Evolutionary conservation across 225 moss, liverwort and hornwort species (phyloP), one percentile per base, ranked within the genome.

Genomic region (Bryum argenteum): DNA sequence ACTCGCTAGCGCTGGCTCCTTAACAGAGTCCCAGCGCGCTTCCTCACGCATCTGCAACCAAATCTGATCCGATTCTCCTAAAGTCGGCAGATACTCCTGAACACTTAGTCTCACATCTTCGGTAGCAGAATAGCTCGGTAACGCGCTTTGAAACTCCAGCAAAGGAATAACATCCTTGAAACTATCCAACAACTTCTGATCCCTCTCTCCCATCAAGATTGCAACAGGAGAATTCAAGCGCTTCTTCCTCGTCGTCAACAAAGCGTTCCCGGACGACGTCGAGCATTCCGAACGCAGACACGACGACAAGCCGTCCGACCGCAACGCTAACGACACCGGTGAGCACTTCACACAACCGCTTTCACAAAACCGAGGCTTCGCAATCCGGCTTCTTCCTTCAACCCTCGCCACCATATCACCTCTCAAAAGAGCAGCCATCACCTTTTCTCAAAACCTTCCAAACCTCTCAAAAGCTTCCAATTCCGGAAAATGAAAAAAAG

Each of bases 221-320:
- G 76, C 73, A 23, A 28, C 56, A 0, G 71, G 51, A 20, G 62
- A 3, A 28, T 12, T 56, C 41, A 62, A 61, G 45, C 62, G 37
- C 75, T 71, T 78, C 10, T 40, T 14, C 6, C 55, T 44, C 21
- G 18, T 69, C 38, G 61, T 26, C 26, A 73, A 42, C 58, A 79
- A 24, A n/a, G 66, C 70, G 48, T 58, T 74, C 59, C 40, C 51
- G 13, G 69, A 23, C 24, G 80, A 80, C 14, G 80, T 62, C 54
- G 77, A 84, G 65, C 84, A 84, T 74, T 80, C 80, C 14, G 80
- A 84, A 23, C 80, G 73, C 52, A 70, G 51, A 66, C 80, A 74
- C 50, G 80, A 77, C n/a, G 84, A 63, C 13, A 66, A 66, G 13
- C 70, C 58, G 52, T 74, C 52, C 11, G 74, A 79, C 38, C 74